phyloP scores from a whole-genome alignment of 495 filamentous ascomycete species.

The Aspergillus haitiensis region DNA sequence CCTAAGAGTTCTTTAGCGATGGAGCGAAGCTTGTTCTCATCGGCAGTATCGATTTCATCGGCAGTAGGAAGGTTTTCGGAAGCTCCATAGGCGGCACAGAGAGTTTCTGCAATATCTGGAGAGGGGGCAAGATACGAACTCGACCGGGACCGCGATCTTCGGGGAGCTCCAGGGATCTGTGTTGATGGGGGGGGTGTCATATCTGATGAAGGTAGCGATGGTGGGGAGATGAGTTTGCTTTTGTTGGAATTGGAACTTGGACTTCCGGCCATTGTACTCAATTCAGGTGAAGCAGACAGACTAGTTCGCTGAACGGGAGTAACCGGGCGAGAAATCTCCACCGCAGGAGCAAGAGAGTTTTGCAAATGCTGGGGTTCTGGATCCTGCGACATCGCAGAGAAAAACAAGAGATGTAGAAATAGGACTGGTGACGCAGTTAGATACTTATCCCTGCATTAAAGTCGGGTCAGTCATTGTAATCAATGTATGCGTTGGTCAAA shows the following conservation, averaged over 20 bases:
- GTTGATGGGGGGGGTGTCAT: conserved; percentile 78
- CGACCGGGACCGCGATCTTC: conserved; percentile 40
- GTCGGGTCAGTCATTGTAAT: conserved; percentile 9
- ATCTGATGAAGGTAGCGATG: conserved; percentile 45
- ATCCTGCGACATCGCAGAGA: conserved; percentile 41
- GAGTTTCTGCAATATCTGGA: conserved; percentile 55
- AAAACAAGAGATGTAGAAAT: conserved; percentile 11
- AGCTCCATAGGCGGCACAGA: conserved; percentile 49
- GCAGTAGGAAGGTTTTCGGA: conserved; percentile 58
- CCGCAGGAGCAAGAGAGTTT: conserved; percentile 42
- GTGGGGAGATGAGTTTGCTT: conserved; percentile 39
- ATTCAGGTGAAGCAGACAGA: conserved; percentile 45
- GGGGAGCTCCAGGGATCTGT: conserved; percentile 54
- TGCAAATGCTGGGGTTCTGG: conserved; percentile 31
- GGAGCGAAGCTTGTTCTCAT: conserved; percentile 57
- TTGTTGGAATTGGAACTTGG: conserved; percentile 37
- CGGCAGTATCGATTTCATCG: conserved; percentile 64
- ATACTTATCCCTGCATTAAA: conserved; percentile 31
- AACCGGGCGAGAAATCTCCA: conserved; percentile 41
- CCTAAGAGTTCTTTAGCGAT: conserved; percentile 57
- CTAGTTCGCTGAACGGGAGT: conserved; percentile 39
- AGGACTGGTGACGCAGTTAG: conserved; percentile 21
- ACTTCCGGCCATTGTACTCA: conserved; percentile 31
- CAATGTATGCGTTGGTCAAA: conserved; percentile 17
- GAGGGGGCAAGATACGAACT: conserved; percentile 56